Conservation (phyloP, 768 basidiomycete genomes). For the Termitomyces sp. region DNA sequence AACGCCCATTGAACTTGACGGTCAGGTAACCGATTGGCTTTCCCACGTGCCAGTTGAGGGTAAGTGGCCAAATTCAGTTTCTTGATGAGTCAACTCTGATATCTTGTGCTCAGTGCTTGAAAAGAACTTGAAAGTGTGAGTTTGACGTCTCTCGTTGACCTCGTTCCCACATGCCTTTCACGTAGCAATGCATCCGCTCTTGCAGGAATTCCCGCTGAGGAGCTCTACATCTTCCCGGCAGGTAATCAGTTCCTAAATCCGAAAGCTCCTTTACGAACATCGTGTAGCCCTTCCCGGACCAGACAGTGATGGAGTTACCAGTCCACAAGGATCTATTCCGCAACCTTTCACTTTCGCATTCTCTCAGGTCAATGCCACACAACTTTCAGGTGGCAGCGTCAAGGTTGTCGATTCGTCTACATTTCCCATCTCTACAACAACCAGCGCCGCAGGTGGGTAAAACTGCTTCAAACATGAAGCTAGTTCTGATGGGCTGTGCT, state of each 20-base stretch:
- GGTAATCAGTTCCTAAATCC: slow-evolving; percentile 19
- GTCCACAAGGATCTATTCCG: slow-evolving; percentile 41
- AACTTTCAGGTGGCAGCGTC: slow-evolving; percentile 41
- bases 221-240: slow-evolving; percentile 51
- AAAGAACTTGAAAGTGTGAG: slow-evolving; percentile 44
- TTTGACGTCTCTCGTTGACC: neutral
- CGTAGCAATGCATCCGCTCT: slow-evolving; percentile 30
- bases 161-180: neutral
- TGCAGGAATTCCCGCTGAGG: slow-evolving; percentile 36
- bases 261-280: neutral
- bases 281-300: slow-evolving; percentile 27
- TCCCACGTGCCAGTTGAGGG: slow-evolving; percentile 49
- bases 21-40: slow-evolving; percentile 49
- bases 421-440: slow-evolving; percentile 48
- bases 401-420: slow-evolving; percentile 48
- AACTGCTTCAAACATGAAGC: neutral
- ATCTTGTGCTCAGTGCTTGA: slow-evolving; percentile 30
- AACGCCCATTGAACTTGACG: neutral
- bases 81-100: neutral
- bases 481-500: neutral
- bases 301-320: slow-evolving; percentile 28
- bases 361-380: slow-evolving; percentile 39
- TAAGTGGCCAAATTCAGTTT: slow-evolving; percentile 2
- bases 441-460: slow-evolving; percentile 37
- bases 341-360: slow-evolving; percentile 43